Percentiles rank a stretch among this genome's conserved stretches.
phyloP scores from a whole-genome alignment of 2,329 filamentous ascomycete genomes.

The Juglanconis oblonga region DNA sequence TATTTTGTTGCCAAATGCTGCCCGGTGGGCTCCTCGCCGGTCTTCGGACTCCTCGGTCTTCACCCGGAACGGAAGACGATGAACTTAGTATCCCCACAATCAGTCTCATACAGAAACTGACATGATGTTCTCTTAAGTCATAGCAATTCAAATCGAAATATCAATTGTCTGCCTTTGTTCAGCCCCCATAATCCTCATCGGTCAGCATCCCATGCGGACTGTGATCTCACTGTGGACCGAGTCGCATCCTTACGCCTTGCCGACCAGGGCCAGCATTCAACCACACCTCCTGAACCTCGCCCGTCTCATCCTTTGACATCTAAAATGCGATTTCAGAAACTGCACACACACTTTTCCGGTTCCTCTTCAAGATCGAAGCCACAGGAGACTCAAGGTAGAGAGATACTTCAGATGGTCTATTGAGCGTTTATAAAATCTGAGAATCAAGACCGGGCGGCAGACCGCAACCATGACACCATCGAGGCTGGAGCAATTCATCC shows the following conservation, averaged over 20 bases:
- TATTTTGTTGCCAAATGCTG: neutral
- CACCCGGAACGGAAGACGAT: no score
- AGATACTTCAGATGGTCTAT: neutral
- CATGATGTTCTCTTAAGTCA: no score
- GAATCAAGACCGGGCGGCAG: neutral
- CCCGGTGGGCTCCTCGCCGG: no score
- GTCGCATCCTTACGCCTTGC: neutral
- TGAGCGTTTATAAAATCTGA: neutral
- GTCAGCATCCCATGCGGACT: neutral
- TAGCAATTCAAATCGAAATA: no score
- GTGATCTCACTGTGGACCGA: constrained; percentile 2
- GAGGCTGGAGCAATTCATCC: constrained; percentile 34
- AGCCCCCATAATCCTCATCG: neutral
- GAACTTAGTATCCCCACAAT: no score
- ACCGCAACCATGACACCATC: constrained; percentile 1
- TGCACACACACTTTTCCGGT: neutral
- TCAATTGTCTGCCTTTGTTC: neutral
- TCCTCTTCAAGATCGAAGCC: neutral
- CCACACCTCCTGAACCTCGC: neutral
- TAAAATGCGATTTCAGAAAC: neutral
- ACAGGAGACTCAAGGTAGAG: neutral
- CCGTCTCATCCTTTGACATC: neutral
- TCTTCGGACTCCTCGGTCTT: neutral
- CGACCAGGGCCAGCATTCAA: neutral
- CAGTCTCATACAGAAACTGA: no score